A percentile compares a stretch with the other conserved stretches of the same genome.
Evolutionary conservation across 169 alveolate genomes (phyloP).

Genomic region (Besnoitia besnoiti): DNA sequence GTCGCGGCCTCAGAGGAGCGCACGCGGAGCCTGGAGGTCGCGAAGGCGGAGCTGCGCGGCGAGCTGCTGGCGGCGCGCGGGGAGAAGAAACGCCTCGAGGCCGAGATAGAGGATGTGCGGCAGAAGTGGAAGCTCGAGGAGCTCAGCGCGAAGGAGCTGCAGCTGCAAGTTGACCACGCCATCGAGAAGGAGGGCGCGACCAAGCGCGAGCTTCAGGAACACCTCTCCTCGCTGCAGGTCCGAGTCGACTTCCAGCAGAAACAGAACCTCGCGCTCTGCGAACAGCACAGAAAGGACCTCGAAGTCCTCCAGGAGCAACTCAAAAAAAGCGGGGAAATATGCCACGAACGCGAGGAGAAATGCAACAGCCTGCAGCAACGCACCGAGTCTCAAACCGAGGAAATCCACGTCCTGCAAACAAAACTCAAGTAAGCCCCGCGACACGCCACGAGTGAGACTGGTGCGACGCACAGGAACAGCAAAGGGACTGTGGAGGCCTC

Average conservation of each 20-base stretch:
- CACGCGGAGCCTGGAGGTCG: constrained; percentile 13
- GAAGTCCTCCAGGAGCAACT: constrained; percentile 62
- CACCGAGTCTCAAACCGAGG: constrained; percentile 39
- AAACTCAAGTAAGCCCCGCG: background rate
- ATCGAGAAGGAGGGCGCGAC: constrained; percentile 38
- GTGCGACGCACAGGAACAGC: too few relatives aligned
- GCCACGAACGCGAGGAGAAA: constrained; percentile 37
- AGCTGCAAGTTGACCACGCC: constrained; percentile 49
- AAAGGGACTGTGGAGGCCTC: too few relatives aligned
- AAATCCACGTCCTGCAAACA: constrained; percentile 32
- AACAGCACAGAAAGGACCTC: constrained; percentile 54
- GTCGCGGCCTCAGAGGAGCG: constrained; percentile 58
- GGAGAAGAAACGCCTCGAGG: constrained; percentile 47
- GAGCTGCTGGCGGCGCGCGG: constrained; percentile 31
- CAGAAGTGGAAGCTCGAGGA: constrained; percentile 24
- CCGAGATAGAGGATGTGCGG: constrained; percentile 36
- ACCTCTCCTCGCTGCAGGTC: constrained; percentile 51
- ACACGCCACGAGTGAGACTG: background rate
- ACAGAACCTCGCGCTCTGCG: constrained; percentile 50
- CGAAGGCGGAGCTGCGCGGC: background rate
- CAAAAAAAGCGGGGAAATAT: background rate
- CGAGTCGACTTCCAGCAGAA: constrained; percentile 61
- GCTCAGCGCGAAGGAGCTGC: constrained; percentile 36
- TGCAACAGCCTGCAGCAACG: background rate
- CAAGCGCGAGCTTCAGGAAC: constrained; percentile 48